Evolutionary conservation across 2,329 filamentous ascomycete species (phyloP).

Genomic region (Fusarium dimerum): DNA sequence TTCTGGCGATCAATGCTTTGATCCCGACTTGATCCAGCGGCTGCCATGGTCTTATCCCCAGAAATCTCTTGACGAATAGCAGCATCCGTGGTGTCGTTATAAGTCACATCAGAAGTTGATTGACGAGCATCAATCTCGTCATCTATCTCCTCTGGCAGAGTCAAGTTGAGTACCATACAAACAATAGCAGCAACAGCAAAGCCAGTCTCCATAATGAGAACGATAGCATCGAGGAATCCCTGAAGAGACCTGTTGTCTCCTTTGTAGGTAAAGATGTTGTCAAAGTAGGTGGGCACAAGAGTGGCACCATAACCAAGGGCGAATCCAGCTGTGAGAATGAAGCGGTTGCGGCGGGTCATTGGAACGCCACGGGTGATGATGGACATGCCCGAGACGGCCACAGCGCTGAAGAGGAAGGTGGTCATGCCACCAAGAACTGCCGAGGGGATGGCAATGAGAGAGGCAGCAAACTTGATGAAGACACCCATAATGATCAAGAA

Average conservation of each 20-base stretch:
- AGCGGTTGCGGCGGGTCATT: slow-evolving; percentile 79
- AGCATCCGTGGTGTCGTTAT: background rate
- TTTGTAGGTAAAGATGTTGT: slow-evolving; percentile 69
- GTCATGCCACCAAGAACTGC: slow-evolving; percentile 71
- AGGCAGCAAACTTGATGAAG: slow-evolving; percentile 80
- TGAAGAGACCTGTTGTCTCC: slow-evolving; percentile 67
- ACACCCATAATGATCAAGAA: slow-evolving; percentile 81
- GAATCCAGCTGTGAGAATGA: slow-evolving; percentile 76
- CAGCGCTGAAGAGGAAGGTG: slow-evolving; percentile 77
- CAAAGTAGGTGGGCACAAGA: slow-evolving; percentile 67
- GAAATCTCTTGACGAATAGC: background rate
- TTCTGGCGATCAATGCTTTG: slow-evolving; percentile 13
- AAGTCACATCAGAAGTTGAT: slow-evolving; percentile 5
- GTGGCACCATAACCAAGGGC: slow-evolving; percentile 73
- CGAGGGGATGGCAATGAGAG: slow-evolving; percentile 73
- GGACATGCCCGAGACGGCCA: slow-evolving; percentile 74
- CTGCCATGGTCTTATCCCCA: background rate
- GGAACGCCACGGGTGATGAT: slow-evolving; percentile 70
- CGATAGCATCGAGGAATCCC: slow-evolving; percentile 76
- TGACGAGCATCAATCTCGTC: slow-evolving; percentile 43
- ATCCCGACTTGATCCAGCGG: slow-evolving; percentile 6
- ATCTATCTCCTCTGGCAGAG: slow-evolving; percentile 74
- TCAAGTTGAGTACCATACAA: slow-evolving; percentile 71
- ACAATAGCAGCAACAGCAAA: slow-evolving; percentile 75
- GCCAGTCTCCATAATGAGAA: slow-evolving; percentile 72